Base-by-base conservation (phyloP, 2,329 filamentous ascomycete species). In the Stylonectria norvegica region DNA sequence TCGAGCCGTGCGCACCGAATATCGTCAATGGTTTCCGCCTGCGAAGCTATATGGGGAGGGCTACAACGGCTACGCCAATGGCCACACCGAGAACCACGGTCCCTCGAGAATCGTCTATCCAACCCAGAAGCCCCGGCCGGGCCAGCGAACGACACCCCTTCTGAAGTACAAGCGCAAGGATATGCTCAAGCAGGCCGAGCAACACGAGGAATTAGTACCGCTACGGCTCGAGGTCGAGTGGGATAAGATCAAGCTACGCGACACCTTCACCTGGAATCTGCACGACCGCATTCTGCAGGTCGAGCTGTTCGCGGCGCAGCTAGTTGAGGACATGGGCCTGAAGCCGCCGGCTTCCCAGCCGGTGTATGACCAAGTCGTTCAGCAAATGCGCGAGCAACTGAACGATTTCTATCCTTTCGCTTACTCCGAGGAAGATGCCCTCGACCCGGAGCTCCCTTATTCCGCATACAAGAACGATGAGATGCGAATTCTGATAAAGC, bases 221-320 rank as follows among this genome's bases (percentile, higher is more conserved):
- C 78, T 98, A 50, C 81, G 93, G 34, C 69, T 98, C 39, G 93
- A 98, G 56, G 87, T 97, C 35, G 93, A 98, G 58, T 86, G 87
- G 77, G 91, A 97, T 52, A 95, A 95, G 69, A 80, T 97, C 55
- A 93, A 93, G 66, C 75, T 98, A 45, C 86, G 93, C 62, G 93
- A 98, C 65, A 97, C 93, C 1, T 96, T 98, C 54, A 97, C 93
- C 3, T 98, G 91, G 90, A 98, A 98, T 64, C 75, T 97, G 23
- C 88, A 96, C 67, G 93, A 98, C 62, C 84, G 90, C 43, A 76
- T 93, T 10, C 79, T 94, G 3, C 76, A 80, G 16, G 79, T 84
- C 15, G 85, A 95, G 42, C 65, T 93, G 9, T 97, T 97, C 62
- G 87, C 90, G 1, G 81, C 88, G 43, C 89, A 93, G 61, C 73